phyloP scores from a whole-genome alignment of 1,284 basidiomycete genomes.

The Malassezia equina region DNA sequence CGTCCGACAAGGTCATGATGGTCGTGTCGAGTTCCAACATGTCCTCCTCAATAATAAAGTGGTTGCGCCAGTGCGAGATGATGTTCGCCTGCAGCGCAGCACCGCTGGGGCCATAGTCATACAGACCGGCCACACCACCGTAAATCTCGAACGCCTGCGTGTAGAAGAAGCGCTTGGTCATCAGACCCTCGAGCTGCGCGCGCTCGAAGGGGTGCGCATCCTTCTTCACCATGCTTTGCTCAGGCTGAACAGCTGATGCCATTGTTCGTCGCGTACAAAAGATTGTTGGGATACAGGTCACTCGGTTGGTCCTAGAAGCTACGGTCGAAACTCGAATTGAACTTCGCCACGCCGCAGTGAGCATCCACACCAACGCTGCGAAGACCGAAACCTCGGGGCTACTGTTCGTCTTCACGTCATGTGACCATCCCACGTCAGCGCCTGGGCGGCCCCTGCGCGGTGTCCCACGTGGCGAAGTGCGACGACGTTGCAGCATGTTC shows the following conservation, averaged over 20 bases:
- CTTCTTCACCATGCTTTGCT: conserved; percentile 26
- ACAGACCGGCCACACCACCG: conserved; percentile 86
- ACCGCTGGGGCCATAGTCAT: conserved; percentile 65
- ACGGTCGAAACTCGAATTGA: background rate
- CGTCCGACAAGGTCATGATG: conserved; percentile 86
- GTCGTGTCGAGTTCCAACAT: conserved; percentile 99
- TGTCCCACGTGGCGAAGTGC: background rate
- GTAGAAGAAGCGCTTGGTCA: conserved; percentile 91
- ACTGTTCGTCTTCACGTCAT: background rate
- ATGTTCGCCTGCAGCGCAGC: conserved; percentile 94
- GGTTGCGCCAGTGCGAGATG: conserved; percentile 88
- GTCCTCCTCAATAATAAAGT: conserved; percentile 96
- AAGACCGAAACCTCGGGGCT: background rate
- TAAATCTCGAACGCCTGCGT: conserved; percentile 98
- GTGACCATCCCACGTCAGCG: background rate
- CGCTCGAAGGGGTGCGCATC: conserved; percentile 79
- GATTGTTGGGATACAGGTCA: background rate
- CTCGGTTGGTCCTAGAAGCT: conserved; percentile 1
- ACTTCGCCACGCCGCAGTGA: conserved; percentile 4
- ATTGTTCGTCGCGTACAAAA: background rate
- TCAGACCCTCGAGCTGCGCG: conserved; percentile 68
- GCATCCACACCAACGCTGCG: conserved; percentile 1
- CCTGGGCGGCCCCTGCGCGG: background rate
- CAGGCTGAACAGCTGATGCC: background rate
- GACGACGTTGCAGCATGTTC: background rate